Evolutionary conservation across 2,329 filamentous ascomycete genomes (phyloP).

Genomic region (Cytospora mali): DNA sequence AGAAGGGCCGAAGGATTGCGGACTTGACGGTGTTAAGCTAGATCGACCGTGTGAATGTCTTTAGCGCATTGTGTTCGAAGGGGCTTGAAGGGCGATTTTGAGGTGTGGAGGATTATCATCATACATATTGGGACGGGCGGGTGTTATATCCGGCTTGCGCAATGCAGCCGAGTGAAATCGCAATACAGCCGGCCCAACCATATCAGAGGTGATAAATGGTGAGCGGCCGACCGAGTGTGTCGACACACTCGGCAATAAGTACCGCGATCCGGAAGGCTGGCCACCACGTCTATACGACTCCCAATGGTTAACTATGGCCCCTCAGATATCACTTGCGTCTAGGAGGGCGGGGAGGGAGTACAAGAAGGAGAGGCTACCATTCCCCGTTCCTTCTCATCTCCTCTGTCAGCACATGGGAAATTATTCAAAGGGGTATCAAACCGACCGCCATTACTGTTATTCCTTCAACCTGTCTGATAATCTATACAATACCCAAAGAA

Average conservation of each 20-base stretch:
- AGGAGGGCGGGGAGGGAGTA: background rate
- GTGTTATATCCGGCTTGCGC: background rate
- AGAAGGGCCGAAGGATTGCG: background rate
- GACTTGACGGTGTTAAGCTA: background rate
- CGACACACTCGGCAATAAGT: background rate
- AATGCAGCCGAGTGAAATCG: background rate
- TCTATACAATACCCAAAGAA: background rate
- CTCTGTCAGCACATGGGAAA: background rate
- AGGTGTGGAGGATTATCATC: background rate
- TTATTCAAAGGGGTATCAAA: background rate
- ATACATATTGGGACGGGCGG: background rate
- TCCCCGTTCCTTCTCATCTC: background rate
- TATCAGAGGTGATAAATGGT: background rate
- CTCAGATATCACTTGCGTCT: background rate
- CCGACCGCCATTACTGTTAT: background rate
- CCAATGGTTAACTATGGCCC: background rate
- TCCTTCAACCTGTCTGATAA: background rate
- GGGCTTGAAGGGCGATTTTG: background rate
- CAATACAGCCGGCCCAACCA: background rate
- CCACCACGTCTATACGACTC: background rate
- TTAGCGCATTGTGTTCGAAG: too few relatives aligned
- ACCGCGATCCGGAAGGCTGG: background rate
- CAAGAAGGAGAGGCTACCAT: background rate
- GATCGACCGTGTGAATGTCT: too few relatives aligned
- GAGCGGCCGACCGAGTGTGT: background rate